Evolutionary conservation across 179 eudicot species (phyloP).

Genomic region (Vitellaria paradoxa): DNA sequence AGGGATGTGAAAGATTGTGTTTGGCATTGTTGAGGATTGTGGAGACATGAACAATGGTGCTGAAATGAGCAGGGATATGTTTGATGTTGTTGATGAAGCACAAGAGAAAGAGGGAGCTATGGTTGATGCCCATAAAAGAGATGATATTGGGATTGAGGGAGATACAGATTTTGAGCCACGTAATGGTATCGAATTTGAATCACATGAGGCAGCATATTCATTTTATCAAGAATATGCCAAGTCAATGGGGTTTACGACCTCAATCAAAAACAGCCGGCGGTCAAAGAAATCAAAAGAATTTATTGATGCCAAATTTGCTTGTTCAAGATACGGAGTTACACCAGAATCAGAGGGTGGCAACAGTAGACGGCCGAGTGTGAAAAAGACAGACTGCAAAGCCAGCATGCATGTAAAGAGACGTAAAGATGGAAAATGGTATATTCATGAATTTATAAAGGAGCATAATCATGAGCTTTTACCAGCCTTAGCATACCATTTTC

Average conservation of each 20-base stretch:
- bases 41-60: slow-evolving; percentile 11
- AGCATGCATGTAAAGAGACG: slow-evolving; percentile 75
- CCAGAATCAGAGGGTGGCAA: slow-evolving; percentile 58
- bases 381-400: slow-evolving; percentile 68
- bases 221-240: slow-evolving; percentile 76
- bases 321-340: slow-evolving; percentile 55
- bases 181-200: slow-evolving; percentile 55
- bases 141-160: slow-evolving; percentile 30
- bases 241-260: slow-evolving; percentile 71
- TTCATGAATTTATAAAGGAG: slow-evolving; percentile 64
- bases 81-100: slow-evolving; percentile 30
- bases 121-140: slow-evolving; percentile 11
- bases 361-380: slow-evolving; percentile 51
- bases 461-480: slow-evolving; percentile 74
- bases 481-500: slow-evolving; percentile 78
- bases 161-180: slow-evolving; percentile 53
- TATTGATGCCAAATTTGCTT: slow-evolving; percentile 79
- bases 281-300: slow-evolving; percentile 72
- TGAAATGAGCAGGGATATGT: slow-evolving; percentile 25
- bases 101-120: slow-evolving; percentile 25
- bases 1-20: slow-evolving; percentile 3
- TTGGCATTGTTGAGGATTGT: slow-evolving; percentile 7
- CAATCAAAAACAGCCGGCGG: slow-evolving; percentile 70
- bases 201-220: slow-evolving; percentile 62
- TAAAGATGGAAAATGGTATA: slow-evolving; percentile 66